Evolutionary conservation across 371 early-diverging fungal species (phyloP).

Genomic region (Mucor saturninus): DNA sequence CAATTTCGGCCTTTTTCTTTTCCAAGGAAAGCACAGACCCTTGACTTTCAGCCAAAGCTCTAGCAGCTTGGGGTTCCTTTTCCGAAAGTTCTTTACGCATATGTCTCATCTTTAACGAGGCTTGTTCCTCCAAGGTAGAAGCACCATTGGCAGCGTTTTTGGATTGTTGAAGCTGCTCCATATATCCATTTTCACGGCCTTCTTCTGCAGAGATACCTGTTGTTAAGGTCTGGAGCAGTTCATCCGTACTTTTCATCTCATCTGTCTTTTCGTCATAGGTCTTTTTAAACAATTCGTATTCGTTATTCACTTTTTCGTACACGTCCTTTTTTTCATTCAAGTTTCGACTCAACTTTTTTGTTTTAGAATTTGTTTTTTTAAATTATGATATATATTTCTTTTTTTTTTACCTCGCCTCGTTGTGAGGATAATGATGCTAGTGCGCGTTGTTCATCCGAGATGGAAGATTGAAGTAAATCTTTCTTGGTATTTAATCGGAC

Average conservation of each 20-base stretch:
- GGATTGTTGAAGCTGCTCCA: constrained; percentile 86
- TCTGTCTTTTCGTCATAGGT: constrained; percentile 67
- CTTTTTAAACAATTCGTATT: constrained; percentile 67
- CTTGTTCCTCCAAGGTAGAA: constrained; percentile 72
- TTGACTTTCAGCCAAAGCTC: constrained; percentile 57
- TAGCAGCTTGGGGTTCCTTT: constrained; percentile 54
- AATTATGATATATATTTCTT: not conserved
- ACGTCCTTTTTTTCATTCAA: constrained; percentile 58
- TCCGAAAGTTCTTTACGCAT: constrained; percentile 66
- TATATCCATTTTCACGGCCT: constrained; percentile 92
- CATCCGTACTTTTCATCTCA: constrained; percentile 76
- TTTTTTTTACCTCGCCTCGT: constrained; percentile 50
- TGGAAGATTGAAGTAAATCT: constrained; percentile 74
- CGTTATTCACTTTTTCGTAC: constrained; percentile 50
- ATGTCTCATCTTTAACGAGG: constrained; percentile 72
- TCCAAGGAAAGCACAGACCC: constrained; percentile 51
- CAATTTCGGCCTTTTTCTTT: constrained; percentile 48
- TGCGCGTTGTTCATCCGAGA: constrained; percentile 74
- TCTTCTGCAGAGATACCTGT: constrained; percentile 92
- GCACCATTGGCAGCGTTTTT: constrained; percentile 63
- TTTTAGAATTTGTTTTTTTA: not conserved
- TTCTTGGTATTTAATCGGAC: constrained; percentile 81
- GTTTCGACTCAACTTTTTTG: constrained; percentile 51
- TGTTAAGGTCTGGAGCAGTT: constrained; percentile 88
- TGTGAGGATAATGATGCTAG: constrained; percentile 37